phyloP scores from a whole-genome alignment of 768 basidiomycete genomes.

The Pulveroboletus ravenelii region DNA sequence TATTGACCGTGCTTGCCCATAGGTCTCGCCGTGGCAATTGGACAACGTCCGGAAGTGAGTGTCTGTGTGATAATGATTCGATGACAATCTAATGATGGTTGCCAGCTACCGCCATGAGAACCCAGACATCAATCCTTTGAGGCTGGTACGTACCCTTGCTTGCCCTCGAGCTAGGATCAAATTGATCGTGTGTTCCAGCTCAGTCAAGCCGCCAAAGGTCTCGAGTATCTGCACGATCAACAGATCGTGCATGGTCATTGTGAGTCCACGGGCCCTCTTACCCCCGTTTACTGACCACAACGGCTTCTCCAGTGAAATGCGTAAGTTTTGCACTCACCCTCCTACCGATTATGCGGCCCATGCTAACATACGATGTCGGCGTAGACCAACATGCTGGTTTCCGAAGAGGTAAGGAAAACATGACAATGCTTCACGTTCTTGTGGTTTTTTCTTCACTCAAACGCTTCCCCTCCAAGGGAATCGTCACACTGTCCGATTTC shows the following conservation, averaged over 20 bases:
- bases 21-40: slow-evolving; percentile 63
- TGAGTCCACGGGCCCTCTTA: slow-evolving; percentile 29
- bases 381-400: slow-evolving; percentile 57
- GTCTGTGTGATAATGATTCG: background rate
- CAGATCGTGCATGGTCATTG: slow-evolving; percentile 58
- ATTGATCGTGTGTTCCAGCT: slow-evolving; percentile 32
- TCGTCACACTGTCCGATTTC: slow-evolving; percentile 58
- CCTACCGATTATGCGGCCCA: background rate
- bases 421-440: background rate
- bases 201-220: slow-evolving; percentile 49
- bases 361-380: background rate
- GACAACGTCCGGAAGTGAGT: slow-evolving; percentile 51
- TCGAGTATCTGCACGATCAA: slow-evolving; percentile 51
- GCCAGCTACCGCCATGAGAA: slow-evolving; percentile 39
- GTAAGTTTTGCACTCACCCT: slow-evolving; percentile 34
- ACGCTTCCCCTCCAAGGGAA: slow-evolving; percentile 26
- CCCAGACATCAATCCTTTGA: slow-evolving; percentile 36
- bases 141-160: slow-evolving; percentile 32
- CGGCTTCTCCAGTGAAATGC: slow-evolving; percentile 47
- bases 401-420: slow-evolving; percentile 35
- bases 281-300: slow-evolving; percentile 1
- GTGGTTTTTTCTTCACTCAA: background rate
- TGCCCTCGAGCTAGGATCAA: background rate
- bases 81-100: background rate
- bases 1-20: background rate